Conservation (phyloP, 768 basidiomycete species). For the Hebeloma cylindrosporum region DNA sequence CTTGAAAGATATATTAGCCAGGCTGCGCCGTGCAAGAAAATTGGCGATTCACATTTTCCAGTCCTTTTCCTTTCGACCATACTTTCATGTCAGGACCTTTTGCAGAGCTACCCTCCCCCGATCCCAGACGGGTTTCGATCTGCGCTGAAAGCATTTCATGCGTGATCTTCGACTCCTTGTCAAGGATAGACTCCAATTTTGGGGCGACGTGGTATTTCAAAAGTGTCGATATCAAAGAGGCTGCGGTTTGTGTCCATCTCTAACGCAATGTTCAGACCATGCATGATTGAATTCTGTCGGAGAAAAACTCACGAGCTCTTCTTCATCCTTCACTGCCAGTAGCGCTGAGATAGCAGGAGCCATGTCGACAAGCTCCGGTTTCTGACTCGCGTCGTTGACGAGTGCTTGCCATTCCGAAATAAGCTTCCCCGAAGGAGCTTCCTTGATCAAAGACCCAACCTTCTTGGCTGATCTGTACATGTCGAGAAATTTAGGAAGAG, state of each 20-base stretch:
- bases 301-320: constrained; percentile 71
- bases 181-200: constrained; percentile 87
- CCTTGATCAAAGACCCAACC: constrained; percentile 79
- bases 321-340: constrained; percentile 87
- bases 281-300: constrained; percentile 7
- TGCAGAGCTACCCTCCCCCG: constrained; percentile 70
- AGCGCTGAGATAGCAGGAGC: constrained; percentile 70
- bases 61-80: constrained; percentile 77
- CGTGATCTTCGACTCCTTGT: constrained; percentile 86
- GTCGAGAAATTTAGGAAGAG: constrained; percentile 66
- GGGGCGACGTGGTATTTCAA: constrained; percentile 83
- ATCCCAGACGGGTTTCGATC: constrained; percentile 87
- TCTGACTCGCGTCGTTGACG: constrained; percentile 50
- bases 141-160: constrained; percentile 85
- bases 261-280: constrained; percentile 30
- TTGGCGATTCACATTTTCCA: constrained; percentile 63
- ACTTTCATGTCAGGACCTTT: constrained; percentile 92
- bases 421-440: constrained; percentile 82
- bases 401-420: constrained; percentile 82
- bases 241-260: constrained; percentile 78
- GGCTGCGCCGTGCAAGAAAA: constrained; percentile 6
- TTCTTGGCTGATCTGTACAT: constrained; percentile 60
- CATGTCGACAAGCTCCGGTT: constrained; percentile 81
- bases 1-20: constrained; percentile 36
- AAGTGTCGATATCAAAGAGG: constrained; percentile 80